Base-by-base conservation (phyloP, 441 rosid genomes). In the Pelargonium citronellum region DNA sequence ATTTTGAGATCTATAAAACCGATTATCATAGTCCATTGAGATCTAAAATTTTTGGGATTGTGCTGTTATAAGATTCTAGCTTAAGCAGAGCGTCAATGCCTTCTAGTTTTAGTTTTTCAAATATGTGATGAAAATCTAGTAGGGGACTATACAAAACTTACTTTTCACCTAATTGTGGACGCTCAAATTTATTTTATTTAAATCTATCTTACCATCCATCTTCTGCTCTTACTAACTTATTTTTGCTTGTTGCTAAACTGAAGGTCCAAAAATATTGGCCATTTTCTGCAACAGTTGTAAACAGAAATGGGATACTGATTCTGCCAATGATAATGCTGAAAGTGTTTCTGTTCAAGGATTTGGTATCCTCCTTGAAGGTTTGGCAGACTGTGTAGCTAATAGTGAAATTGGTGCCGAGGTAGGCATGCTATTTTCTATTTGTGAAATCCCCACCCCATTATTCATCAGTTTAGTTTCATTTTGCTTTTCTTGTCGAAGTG, bases 331-430 rank as follows among this genome's bases (percentile, higher is more conserved):
- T 5, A 72, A 46, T 5, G 72, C 72, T 70, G 81, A n/a, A 64
- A 76, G 27, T 64, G 51, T 72, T 64, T 68, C 80, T 17, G 66
- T 68, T 61, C 70, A 79, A 73, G 80, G 47, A 71, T 81, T 83
- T 72, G 65, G 73, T 75, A 68, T 73, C 70, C 79, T 87, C 81
- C 84, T 87, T 30, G 86, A 84, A 64, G 91, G 96, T 64, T 79
- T 95, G 87, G 96, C 91, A 61, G 87, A 82, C 69, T 95, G 97
- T 75, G 34, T 90, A 55, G 66, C 82, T 67, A 83, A 84, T 79
- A 66, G 78, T 27, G 87, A 88, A 74, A 79, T 73, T 75, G 60
- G 73, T 39, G 19, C 76, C 53, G 80, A 79, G 81, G 95, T 88
- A 73, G 41, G 73, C 64, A 11, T 68, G 51, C 19, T 46, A 19